Conservation (phyloP, 1,284 basidiomycete species). For the Mrakiaceae sp. region DNA sequence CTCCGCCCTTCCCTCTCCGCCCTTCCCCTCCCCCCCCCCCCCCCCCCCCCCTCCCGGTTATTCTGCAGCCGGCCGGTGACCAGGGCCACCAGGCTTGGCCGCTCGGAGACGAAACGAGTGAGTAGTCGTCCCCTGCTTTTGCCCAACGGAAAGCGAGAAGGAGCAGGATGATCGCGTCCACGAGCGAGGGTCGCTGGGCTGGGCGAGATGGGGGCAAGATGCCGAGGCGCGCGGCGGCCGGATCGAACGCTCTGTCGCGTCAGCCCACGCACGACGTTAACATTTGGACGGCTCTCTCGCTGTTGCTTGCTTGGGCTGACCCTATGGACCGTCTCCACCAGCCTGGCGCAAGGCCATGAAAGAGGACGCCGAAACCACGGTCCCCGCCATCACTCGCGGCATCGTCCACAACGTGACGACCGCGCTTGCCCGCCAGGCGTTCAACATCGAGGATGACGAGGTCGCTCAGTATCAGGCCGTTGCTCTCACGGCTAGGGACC, state of each 20-base stretch:
- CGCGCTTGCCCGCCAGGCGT: conserved; percentile 72
- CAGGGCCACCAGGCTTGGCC: conserved; percentile 73
- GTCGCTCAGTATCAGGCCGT: conserved; percentile 69
- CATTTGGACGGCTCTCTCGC: no score
- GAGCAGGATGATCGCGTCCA: no score
- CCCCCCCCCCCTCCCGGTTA: no score
- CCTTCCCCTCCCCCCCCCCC: background rate
- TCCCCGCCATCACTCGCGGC: conserved; percentile 55
- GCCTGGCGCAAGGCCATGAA: conserved; percentile 55
- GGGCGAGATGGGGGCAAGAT: no score
- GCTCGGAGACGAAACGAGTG: conserved; percentile 54
- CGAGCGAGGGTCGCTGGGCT: no score
- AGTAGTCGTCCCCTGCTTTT: no score
- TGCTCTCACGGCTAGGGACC: conserved; percentile 63
- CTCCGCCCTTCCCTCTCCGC: background rate
- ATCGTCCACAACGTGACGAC: conserved; percentile 75
- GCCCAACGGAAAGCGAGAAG: no score
- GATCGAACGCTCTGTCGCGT: no score
- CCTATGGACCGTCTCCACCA: no score
- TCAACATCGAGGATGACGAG: conserved; percentile 58
- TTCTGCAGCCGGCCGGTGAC: conserved; percentile 41
- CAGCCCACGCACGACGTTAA: no score
- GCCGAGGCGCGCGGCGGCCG: no score
- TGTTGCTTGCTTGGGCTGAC: no score
- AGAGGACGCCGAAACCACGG: conserved; percentile 25